Evolutionary conservation across 108 stramenopile species (phyloP).

Genomic region (Nitzschia sp.): DNA sequence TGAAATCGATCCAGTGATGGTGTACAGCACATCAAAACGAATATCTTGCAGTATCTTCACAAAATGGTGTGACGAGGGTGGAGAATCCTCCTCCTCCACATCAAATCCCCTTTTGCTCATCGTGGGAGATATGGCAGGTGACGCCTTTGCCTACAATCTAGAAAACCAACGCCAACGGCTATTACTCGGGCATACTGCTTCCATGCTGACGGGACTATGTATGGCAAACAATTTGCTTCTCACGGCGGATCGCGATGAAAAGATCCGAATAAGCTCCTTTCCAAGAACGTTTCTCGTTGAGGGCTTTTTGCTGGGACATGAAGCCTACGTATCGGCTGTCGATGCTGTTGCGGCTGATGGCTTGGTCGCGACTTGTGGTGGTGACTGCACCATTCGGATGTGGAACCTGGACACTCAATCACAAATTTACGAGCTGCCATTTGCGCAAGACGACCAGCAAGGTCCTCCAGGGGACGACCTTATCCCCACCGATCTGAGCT

Average conservation of each 20-base stretch:
- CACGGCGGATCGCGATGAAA: slow-evolving; percentile 88
- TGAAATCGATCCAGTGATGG: background rate
- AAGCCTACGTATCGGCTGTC: slow-evolving; percentile 64
- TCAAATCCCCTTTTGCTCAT: slow-evolving; percentile 54
- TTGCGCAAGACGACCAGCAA: slow-evolving; percentile 8
- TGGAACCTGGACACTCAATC: slow-evolving; percentile 56
- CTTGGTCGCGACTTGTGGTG: slow-evolving; percentile 56
- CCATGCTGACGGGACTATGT: slow-evolving; percentile 70
- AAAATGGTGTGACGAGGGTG: background rate
- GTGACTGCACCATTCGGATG: slow-evolving; percentile 72
- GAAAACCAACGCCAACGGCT: slow-evolving; percentile 29
- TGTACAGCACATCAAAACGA: slow-evolving; percentile 60
- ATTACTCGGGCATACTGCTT: slow-evolving; percentile 86
- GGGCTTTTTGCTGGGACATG: slow-evolving; percentile 78
- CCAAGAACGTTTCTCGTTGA: slow-evolving; percentile 63
- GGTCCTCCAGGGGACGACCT: slow-evolving; percentile 15
- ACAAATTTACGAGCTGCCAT: slow-evolving; percentile 39
- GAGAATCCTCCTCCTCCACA: no score
- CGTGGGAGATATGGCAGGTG: slow-evolving; percentile 76
- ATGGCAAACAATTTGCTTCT: slow-evolving; percentile 36
- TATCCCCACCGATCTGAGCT: slow-evolving; percentile 38
- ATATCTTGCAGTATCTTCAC: slow-evolving; percentile 49
- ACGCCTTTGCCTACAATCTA: slow-evolving; percentile 70
- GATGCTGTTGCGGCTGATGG: slow-evolving; percentile 25
- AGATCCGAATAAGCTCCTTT: slow-evolving; percentile 74